These are phyloP conservation scores for Penicillium vulpinum DNA, from an alignment of 2,329 filamentous ascomycete genomes.

Conservation along the genomic window DNA sequence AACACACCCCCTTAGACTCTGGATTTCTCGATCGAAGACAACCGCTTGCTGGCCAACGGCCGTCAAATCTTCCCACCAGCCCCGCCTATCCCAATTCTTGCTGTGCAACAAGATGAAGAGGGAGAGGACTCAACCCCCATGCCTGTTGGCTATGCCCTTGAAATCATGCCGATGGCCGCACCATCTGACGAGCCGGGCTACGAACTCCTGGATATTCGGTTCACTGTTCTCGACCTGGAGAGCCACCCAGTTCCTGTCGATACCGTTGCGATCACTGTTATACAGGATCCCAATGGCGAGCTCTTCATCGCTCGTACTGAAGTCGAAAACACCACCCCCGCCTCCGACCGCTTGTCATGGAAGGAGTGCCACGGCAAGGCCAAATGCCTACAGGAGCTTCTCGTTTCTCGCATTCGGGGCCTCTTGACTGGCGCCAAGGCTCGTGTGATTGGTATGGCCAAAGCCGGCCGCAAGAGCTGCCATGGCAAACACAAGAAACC, in stretches of 20 bases:
- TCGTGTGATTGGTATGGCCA: constrained; percentile 36
- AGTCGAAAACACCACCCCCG: constrained; percentile 40
- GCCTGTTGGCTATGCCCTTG: constrained; percentile 45
- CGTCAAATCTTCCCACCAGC: constrained; percentile 42
- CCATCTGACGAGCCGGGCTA: constrained; percentile 33
- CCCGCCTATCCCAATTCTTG: constrained; percentile 32
- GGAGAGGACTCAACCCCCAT: constrained; percentile 39
- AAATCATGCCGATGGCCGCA: constrained; percentile 36
- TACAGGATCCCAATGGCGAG: constrained; percentile 38
- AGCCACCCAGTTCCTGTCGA: constrained; percentile 46
- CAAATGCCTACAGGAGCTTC: constrained; percentile 40
- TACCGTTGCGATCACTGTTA: constrained; percentile 43
- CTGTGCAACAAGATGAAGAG: constrained; percentile 40
- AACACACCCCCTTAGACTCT: constrained; percentile 28
- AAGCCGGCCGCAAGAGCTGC: constrained; percentile 33
- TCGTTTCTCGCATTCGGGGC: constrained; percentile 41
- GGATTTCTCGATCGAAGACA: constrained; percentile 39
- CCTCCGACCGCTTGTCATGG: constrained; percentile 42
- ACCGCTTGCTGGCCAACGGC: constrained; percentile 39
- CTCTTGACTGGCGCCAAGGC: constrained; percentile 41
- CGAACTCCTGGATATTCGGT: constrained; percentile 42
- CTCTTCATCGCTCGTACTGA: constrained; percentile 40
- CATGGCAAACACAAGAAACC: constrained; percentile 29
- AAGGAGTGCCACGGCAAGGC: constrained; percentile 44
- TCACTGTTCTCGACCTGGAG: constrained; percentile 49